Base-by-base conservation (phyloP, 441 rosid genomes). In the Erysimum cheiri region DNA sequence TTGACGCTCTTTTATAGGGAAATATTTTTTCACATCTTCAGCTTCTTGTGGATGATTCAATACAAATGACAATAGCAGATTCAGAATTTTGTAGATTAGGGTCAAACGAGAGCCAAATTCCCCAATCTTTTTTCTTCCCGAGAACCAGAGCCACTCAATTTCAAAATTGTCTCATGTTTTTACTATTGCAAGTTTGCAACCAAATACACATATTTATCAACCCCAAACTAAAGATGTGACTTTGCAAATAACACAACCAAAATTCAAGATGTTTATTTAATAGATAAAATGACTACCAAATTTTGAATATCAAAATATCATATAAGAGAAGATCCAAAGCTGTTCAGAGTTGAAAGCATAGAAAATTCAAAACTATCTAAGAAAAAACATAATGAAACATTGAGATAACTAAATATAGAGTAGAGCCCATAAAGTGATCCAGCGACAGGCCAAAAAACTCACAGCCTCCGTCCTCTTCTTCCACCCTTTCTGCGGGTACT, bases 401-500 rank as follows among this genome's bases (percentile, higher is more conserved):
- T 28, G 36, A 36, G 35, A 31, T 1, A 36, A 33, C 46, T 48
- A 60, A 36, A 64, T 26, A 12, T 10, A 55, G 60, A 39, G 52
- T 5, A 4, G 36, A 52, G 15, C 2, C 43, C 71, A 66, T 40
- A 41, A 66, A 26, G n/a, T 7, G 40, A 55, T 29, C 46, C 44
- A 12, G 10, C 14, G 4, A 13, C 8, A 44, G 6, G 39, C 71
- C 49, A 48, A 57, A 29, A 10, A 13, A 40, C 57, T 72, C 59
- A 77, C 4, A 72, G 77, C 71, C 78, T 73, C 48, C 75, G 63
- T 73, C 81, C 81, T 7, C 81, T 68, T 58, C 75, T 57, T 67
- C 81, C 81, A 67, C 78, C 12, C 81, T 77, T 73, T 69, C 81
- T 4, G 17, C 78, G 81, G 17, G 81, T 77, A 44, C 77, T 68